Evolutionary conservation across 1,139 yeast genomes (phyloP).

Genomic region (Ogataea hybrid): DNA sequence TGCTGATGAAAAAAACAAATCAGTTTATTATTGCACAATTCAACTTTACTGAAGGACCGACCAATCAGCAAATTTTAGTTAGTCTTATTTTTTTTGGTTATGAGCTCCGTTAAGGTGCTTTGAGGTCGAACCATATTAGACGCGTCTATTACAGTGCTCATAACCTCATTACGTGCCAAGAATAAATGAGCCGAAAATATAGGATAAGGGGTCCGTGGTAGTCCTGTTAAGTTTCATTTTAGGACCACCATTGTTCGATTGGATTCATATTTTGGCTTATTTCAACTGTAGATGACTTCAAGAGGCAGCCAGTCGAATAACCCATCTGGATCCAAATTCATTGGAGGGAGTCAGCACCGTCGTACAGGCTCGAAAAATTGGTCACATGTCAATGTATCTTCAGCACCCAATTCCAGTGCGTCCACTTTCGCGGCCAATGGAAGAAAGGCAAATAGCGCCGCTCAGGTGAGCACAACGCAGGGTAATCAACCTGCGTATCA

Average conservation of each 20-base stretch:
- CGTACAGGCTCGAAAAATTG: slow-evolving; percentile 20
- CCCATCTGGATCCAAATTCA: slow-evolving; percentile 1
- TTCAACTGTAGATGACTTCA: neutral
- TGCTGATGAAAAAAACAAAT: neutral
- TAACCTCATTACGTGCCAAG: neutral
- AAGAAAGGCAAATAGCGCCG: slow-evolving; percentile 6
- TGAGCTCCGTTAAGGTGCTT: slow-evolving; percentile 1
- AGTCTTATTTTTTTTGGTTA: neutral
- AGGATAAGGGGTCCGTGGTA: too few relatives aligned
- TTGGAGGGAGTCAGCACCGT: slow-evolving; percentile 15
- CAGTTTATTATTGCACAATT: neutral
- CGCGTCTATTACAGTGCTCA: slow-evolving; percentile 6
- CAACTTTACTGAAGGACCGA: neutral
- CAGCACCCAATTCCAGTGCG: neutral
- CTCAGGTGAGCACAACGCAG: neutral
- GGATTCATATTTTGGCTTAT: too few relatives aligned
- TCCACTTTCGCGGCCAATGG: neutral
- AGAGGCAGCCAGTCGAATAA: slow-evolving; percentile 2
- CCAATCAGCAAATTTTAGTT: slow-evolving; percentile 7
- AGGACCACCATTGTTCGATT: too few relatives aligned
- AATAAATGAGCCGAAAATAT: too few relatives aligned
- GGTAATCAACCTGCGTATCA: slow-evolving; percentile 16
- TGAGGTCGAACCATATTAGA: neutral
- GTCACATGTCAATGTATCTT: slow-evolving; percentile 3
- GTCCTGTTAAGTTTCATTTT: too few relatives aligned